Evolutionary conservation across 805 yeast genomes (phyloP).

Genomic region (Yamadazyma nakazawae): DNA sequence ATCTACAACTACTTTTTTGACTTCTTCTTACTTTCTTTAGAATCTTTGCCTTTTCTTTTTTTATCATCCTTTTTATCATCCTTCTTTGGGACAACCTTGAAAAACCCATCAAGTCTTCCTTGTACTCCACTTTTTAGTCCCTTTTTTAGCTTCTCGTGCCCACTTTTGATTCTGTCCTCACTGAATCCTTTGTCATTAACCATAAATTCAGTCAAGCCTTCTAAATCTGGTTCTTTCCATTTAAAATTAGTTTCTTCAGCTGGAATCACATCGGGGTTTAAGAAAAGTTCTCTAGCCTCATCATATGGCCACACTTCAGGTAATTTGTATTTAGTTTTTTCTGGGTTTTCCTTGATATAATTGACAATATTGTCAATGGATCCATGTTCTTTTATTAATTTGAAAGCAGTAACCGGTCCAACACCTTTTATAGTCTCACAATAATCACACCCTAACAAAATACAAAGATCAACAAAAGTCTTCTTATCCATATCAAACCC

Average conservation of each 20-base stretch:
- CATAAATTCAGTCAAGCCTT: slow-evolving; percentile 77
- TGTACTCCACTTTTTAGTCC: slow-evolving; percentile 83
- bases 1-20: slow-evolving; percentile 15
- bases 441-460: slow-evolving; percentile 93
- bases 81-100: slow-evolving; percentile 60
- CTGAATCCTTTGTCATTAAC: slow-evolving; percentile 86
- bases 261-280: slow-evolving; percentile 73
- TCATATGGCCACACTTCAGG: slow-evolving; percentile 95
- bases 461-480: slow-evolving; percentile 88
- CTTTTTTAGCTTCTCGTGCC: slow-evolving; percentile 80
- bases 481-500: slow-evolving; percentile 71
- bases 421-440: slow-evolving; percentile 93
- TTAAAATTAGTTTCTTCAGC: slow-evolving; percentile 65
- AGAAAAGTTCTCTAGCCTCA: slow-evolving; percentile 81
- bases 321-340: slow-evolving; percentile 64
- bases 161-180: slow-evolving; percentile 86
- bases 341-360: slow-evolving; percentile 52
- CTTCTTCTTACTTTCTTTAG: slow-evolving; percentile 26
- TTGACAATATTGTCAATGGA: slow-evolving; percentile 76
- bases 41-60: slow-evolving; percentile 28
- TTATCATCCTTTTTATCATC: slow-evolving; percentile 27
- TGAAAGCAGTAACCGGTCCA: slow-evolving; percentile 93
- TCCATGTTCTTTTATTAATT: slow-evolving; percentile 82
- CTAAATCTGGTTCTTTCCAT: slow-evolving; percentile 87
- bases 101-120: slow-evolving; percentile 90